A percentile compares a stretch with the other conserved stretches of the same genome.
These are phyloP conservation scores for Papilionanthe hybrid DNA, from an alignment of 116 monocot genomes.

Conservation along the genomic window DNA sequence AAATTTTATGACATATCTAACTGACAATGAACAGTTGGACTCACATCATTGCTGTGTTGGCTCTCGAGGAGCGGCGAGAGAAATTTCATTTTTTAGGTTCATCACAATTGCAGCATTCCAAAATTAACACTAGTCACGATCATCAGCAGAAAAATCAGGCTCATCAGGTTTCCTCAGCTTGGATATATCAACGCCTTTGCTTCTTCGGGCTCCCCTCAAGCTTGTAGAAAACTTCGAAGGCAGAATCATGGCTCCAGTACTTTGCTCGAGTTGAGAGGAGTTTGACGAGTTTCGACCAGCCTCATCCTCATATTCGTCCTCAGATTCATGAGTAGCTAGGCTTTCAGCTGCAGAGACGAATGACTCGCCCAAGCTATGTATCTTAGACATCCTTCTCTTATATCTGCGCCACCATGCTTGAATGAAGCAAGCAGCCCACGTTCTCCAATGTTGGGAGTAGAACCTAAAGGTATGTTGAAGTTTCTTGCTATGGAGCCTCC, in stretches of 20 bases:
- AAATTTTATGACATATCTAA: no score
- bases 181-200: conserved; percentile 19
- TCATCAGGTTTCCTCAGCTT: conserved; percentile 53
- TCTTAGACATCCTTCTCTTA: conserved; percentile 60
- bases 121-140: conserved; percentile 21
- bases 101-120: no score
- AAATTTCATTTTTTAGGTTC: no score
- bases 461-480: conserved; percentile 84
- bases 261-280: conserved; percentile 22
- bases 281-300: not conserved
- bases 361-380: conserved; percentile 29
- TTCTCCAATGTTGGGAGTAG: conserved; percentile 83
- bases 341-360: conserved; percentile 38
- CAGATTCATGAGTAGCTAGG: conserved; percentile 20
- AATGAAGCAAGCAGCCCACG: conserved; percentile 89
- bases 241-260: conserved; percentile 25
- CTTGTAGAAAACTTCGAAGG: conserved; percentile 21
- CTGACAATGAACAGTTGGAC: no score
- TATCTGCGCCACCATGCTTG: conserved; percentile 83
- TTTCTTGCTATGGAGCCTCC: conserved; percentile 81
- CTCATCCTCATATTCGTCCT: conserved; percentile 30
- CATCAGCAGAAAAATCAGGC: conserved; percentile 42
- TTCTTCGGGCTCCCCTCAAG: conserved; percentile 25
- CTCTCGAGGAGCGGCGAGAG: no score
- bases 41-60: no score